Base-by-base conservation (phyloP, 805 yeast species). In the Ogataea salicorniae region DNA sequence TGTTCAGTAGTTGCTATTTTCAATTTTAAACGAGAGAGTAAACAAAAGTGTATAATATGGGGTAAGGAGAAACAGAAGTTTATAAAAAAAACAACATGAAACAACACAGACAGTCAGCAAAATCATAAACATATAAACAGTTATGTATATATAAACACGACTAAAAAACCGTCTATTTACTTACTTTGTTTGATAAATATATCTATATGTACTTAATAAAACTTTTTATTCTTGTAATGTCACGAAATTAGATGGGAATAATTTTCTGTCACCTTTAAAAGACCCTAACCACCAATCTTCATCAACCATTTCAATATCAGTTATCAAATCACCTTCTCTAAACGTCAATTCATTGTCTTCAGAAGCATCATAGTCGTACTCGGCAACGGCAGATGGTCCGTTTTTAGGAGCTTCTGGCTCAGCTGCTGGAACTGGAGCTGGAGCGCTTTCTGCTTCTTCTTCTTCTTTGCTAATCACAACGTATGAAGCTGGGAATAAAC, bases 211-310 rank as follows among this genome's bases (percentile, higher is more conserved):
- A 9, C 14, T 31, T 6, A 3, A 38, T 20, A 18, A 16, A 17
- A 35, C 13, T n/a, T 9, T 22, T 16, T 40, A 48, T 37, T 46
- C 49, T 35, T 53, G 46, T 37, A 63, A 46, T 41, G 64, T 63
- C 43, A 94, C 98, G 63, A 87, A 89, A 68, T 88, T 90, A 38
- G 96, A 81, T 45, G 99, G 99, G 81, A 92, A 91, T 47, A 92
- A 73, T 48, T 94, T 94, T 55, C 78, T 76, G 56, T 81, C 85
- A 40, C 96, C 97, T 33, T 81, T 70, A 57, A 83, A 75, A 52
- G 79, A 81, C 44, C 99, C 99, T 46, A 85, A 74, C 98, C 98
- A 94, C 99, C 99, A 94, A 63, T 88, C 96, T 41, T 88, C 96
- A 58, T 90, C 96, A 16, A 87, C 85, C 65, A 87, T 86, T 57